These are phyloP conservation scores for Pythium phragmitis DNA, from an alignment of 352 stramenopile genomes.

Conservation along the genomic window DNA sequence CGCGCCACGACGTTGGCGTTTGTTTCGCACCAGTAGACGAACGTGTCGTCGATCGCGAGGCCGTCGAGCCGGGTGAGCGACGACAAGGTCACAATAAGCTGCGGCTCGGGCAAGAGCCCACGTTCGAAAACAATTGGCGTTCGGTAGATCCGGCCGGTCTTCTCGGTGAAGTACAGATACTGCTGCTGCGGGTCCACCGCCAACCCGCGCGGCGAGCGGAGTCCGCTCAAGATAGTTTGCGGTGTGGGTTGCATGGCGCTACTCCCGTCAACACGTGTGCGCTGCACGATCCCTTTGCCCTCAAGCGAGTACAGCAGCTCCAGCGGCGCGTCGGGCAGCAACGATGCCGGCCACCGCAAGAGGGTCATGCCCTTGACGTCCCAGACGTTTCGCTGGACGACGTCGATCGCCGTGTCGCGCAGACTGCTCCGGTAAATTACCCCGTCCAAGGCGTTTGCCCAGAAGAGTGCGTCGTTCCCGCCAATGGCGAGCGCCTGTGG, in stretches of 20 bases:
- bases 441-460: conserved; percentile 67
- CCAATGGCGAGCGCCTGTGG: conserved; percentile 52
- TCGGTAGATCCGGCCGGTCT: conserved; percentile 59
- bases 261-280: conserved; percentile 13
- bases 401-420: conserved; percentile 37
- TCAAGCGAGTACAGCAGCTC: conserved; percentile 61
- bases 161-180: conserved; percentile 69
- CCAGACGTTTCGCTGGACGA: conserved; percentile 47
- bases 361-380: conserved; percentile 50
- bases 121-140: neutral
- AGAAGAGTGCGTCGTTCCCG: conserved; percentile 51
- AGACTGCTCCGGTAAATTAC: conserved; percentile 63
- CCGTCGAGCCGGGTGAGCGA: conserved; percentile 55
- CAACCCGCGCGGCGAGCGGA: conserved; percentile 56
- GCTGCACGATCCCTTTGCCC: conserved; percentile 50
- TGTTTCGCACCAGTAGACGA: conserved; percentile 64
- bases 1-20: conserved; percentile 64
- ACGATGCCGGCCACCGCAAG: conserved; percentile 3
- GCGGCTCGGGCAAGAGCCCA: neutral
- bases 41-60: conserved; percentile 46
- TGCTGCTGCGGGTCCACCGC: conserved; percentile 33
- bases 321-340: conserved; percentile 2
- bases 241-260: neutral
- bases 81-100: conserved; percentile 43
- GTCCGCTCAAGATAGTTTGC: conserved; percentile 31